phyloP scores from a whole-genome alignment of 805 yeast genomes.

The Priceomyces castillae region DNA sequence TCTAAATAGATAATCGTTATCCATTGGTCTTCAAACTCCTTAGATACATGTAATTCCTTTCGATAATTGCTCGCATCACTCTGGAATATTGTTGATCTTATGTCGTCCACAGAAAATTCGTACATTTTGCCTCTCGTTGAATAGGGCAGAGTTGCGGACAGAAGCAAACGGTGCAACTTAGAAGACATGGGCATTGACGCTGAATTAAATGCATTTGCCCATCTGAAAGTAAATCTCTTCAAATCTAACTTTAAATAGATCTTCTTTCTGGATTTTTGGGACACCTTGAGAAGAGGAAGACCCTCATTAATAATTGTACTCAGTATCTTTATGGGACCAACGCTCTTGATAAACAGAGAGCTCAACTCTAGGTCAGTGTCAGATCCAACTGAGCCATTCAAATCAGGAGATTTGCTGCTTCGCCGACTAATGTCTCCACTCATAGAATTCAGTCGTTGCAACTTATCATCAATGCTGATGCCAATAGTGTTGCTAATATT shows the following conservation, averaged over 20 bases:
- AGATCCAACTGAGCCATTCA: not conserved
- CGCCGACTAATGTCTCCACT: not conserved
- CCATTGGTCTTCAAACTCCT: conserved; percentile 70
- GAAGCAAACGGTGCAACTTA: conserved; percentile 15
- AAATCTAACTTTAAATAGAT: conserved; percentile 56
- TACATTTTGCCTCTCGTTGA: conserved; percentile 30
- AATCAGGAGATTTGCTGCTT: not conserved
- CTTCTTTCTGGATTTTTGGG: conserved; percentile 65
- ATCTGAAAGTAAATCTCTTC: conserved; percentile 49
- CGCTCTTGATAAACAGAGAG: conserved; percentile 10
- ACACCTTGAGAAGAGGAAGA: conserved; percentile 60
- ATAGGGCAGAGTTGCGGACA: conserved; percentile 11
- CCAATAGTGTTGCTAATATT: not conserved
- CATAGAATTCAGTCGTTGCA: not conserved
- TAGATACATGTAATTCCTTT: conserved; percentile 75
- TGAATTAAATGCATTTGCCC: conserved; percentile 42
- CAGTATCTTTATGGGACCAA: conserved; percentile 32
- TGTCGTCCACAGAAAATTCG: conserved; percentile 53
- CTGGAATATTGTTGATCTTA: conserved; percentile 59
- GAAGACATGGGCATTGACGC: conserved; percentile 12
- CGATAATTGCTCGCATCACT: conserved; percentile 79
- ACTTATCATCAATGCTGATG: not conserved
- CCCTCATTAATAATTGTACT: conserved; percentile 55
- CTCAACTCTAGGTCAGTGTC: conserved; percentile 9
- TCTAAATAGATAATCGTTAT: conserved; percentile 72